phyloP scores from a whole-genome alignment of 257 asterid genomes.

The Fraxinus cuspidata region DNA sequence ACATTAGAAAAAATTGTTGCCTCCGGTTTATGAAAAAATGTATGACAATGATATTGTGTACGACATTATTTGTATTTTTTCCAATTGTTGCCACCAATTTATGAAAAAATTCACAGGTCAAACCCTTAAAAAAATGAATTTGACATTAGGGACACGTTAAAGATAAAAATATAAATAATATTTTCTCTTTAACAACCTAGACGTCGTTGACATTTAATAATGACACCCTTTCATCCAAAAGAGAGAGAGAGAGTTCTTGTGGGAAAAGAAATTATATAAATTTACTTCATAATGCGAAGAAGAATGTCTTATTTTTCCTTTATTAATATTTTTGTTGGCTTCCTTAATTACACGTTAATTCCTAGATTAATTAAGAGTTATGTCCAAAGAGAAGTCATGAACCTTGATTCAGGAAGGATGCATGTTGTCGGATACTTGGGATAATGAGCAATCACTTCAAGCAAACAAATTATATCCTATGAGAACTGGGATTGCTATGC shows the following conservation, averaged over 20 bases:
- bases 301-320: neutral
- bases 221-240: neutral
- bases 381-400: neutral
- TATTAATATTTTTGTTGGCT: neutral
- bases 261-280: neutral
- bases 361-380: neutral
- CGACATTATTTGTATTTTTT: too few species aligned
- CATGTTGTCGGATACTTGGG: neutral
- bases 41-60: neutral
- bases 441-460: neutral
- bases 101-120: neutral
- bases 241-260: neutral
- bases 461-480: neutral
- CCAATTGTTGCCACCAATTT: neutral
- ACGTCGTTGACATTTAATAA: neutral
- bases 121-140: neutral
- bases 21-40: too few species aligned
- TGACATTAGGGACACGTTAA: neutral
- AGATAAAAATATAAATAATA: neutral
- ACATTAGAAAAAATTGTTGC: too few species aligned
- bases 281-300: neutral
- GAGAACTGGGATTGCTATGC: neutral
- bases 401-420: neutral
- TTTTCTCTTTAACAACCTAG: neutral
- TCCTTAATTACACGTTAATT: neutral